Conservation (phyloP, 495 filamentous ascomycete genomes). For the Aspergillus asperescens region DNA sequence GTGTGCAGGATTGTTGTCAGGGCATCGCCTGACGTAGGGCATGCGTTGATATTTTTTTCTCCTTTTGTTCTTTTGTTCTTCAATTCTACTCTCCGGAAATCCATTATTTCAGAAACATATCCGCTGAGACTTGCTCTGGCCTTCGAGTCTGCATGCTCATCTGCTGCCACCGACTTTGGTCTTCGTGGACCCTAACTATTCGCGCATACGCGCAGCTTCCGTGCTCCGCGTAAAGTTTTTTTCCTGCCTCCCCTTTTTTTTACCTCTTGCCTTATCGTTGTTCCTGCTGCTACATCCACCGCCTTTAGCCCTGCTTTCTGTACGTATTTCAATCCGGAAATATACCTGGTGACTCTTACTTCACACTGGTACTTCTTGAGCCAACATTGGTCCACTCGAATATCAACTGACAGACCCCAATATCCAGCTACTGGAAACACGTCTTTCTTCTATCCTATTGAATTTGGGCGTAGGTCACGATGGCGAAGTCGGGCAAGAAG, state of each 20-base stretch:
- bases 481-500: constrained; percentile 36
- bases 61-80: constrained; percentile 6
- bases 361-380: constrained; percentile 35
- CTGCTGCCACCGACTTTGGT: constrained; percentile 20
- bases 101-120: constrained; percentile 19
- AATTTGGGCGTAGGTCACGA: constrained; percentile 37
- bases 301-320: constrained; percentile 18
- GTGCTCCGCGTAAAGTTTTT: constrained; percentile 22
- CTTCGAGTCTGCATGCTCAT: constrained; percentile 25
- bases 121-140: constrained; percentile 18
- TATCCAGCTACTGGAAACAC: constrained; percentile 42
- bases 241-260: constrained; percentile 12
- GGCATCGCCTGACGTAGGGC: constrained; percentile 18
- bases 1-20: constrained; percentile 16
- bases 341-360: constrained; percentile 36
- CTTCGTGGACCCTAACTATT: constrained; percentile 36
- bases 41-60: constrained; percentile 16
- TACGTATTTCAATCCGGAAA: constrained; percentile 26
- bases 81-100: constrained; percentile 16
- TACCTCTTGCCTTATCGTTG: constrained; percentile 15
- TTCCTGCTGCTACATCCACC: constrained; percentile 7
- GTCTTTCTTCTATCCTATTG: constrained; percentile 26
- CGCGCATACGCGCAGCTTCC: constrained; percentile 28
- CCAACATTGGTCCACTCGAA: constrained; percentile 30
- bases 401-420: constrained; percentile 25